These are phyloP conservation scores for Ophiostoma sp. DNA, from an alignment of 2,329 filamentous ascomycete genomes.

Conservation along the genomic window DNA sequence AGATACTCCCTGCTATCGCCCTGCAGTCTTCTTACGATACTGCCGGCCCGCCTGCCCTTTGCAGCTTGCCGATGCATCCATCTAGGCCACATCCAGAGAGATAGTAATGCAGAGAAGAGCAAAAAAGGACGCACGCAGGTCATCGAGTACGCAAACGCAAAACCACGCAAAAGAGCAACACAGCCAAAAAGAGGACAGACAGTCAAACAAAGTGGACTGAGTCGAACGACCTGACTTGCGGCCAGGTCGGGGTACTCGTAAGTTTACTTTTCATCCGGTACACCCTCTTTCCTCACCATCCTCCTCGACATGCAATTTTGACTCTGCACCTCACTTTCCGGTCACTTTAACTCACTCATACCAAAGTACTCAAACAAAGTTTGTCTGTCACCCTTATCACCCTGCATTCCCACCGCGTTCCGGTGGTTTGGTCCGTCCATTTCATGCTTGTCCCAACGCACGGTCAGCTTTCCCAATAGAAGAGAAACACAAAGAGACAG, in stretches of 20 bases:
- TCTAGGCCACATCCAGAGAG: constrained; percentile 17
- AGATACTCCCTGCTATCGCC: neutral
- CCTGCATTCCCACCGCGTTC: neutral
- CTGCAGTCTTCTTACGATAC: neutral
- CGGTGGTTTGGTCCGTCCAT: neutral
- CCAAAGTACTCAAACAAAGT: neutral
- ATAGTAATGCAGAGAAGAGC: neutral
- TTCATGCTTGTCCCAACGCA: neutral
- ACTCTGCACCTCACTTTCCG: neutral
- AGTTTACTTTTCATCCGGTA: neutral
- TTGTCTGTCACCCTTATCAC: neutral
- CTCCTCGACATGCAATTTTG: neutral
- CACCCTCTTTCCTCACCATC: neutral
- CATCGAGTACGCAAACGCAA: neutral
- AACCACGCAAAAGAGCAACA: neutral
- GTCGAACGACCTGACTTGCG: neutral
- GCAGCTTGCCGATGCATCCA: neutral
- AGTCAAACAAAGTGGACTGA: neutral
- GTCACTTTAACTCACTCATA: neutral
- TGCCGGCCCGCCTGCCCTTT: constrained; percentile 8
- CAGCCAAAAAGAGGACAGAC: neutral
- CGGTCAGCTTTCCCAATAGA: neutral
- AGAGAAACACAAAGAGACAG: neutral
- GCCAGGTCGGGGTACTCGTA: neutral
- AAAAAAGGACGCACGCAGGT: neutral